Percentiles rank a stretch among this genome's conserved stretches.
Conservation (phyloP, 2,329 filamentous ascomycete genomes). For the Colletotrichum trifolii region DNA sequence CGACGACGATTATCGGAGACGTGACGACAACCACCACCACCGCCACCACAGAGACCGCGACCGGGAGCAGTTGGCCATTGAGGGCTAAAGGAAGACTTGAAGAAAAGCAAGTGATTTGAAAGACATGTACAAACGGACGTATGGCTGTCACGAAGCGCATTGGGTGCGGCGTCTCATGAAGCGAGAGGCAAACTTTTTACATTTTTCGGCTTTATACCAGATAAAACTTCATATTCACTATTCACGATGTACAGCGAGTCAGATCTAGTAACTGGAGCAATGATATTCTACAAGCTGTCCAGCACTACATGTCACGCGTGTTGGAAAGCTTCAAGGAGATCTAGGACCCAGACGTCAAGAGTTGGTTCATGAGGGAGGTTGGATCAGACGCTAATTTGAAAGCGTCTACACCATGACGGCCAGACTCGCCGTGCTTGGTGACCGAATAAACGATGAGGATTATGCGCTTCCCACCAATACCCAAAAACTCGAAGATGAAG, state of each 20-base stretch:
- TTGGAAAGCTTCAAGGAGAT: no score
- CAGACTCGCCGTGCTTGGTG: no score
- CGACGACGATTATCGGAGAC: conserved; percentile 39
- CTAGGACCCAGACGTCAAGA: no score
- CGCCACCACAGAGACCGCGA: conserved; percentile 46
- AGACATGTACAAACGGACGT: neutral
- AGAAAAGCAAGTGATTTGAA: neutral
- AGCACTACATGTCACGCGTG: no score
- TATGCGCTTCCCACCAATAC: no score
- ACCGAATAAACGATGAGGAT: no score
- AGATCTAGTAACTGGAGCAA: neutral
- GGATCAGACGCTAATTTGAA: no score
- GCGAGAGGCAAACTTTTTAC: conserved; percentile 16
- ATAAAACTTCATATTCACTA: neutral
- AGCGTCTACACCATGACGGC: no score
- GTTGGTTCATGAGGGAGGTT: no score
- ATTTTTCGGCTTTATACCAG: neutral
- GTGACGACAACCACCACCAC: conserved; percentile 47
- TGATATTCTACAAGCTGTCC: no score
- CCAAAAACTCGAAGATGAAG: no score
- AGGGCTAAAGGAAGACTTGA: conserved; percentile 13
- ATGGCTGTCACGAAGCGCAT: conserved; percentile 13
- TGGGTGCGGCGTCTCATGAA: conserved; percentile 16
- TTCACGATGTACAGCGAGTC: no score
- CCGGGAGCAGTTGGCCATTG: conserved; percentile 38